These are phyloP conservation scores for Poterioochromonas sp. DNA, from an alignment of 352 stramenopile genomes.

Conservation along the genomic window DNA sequence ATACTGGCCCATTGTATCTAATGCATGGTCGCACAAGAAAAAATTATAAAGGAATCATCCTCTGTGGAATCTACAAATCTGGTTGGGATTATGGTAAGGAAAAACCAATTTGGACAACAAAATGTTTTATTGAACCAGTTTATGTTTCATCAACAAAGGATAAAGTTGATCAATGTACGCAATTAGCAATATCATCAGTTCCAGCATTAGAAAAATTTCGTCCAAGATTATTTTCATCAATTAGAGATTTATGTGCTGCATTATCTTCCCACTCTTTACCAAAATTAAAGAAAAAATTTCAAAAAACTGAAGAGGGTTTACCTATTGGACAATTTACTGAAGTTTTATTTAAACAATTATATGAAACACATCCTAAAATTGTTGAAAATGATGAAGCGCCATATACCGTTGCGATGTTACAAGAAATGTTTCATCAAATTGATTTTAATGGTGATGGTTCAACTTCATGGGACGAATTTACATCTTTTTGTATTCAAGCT, in stretches of 20 bases:
- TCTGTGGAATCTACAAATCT: slow-evolving; percentile 23
- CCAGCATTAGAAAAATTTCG: slow-evolving; percentile 29
- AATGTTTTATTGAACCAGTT: slow-evolving; percentile 8
- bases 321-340: slow-evolving; percentile 30
- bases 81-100: background rate
- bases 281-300: slow-evolving; percentile 36
- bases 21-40: background rate
- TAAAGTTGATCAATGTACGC: slow-evolving; percentile 15
- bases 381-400: slow-evolving; percentile 6
- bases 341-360: slow-evolving; percentile 29
- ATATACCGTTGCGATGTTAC: slow-evolving; percentile 38
- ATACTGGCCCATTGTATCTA: background rate
- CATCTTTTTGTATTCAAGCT: slow-evolving; percentile 43
- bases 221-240: slow-evolving; percentile 15
- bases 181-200: background rate
- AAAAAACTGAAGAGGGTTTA: slow-evolving; percentile 14
- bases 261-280: slow-evolving; percentile 19
- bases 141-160: slow-evolving; percentile 12
- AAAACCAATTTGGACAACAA: background rate
- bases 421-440: slow-evolving; percentile 47
- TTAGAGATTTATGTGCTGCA: slow-evolving; percentile 19
- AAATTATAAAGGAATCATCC: slow-evolving; percentile 4
- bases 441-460: slow-evolving; percentile 44
- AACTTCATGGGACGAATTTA: slow-evolving; percentile 46
- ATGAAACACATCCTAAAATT: slow-evolving; percentile 15